These are phyloP conservation scores for Lunularia cruciata DNA, from an alignment of 225 moss, liverwort and hornwort genomes.

Conservation along the genomic window DNA sequence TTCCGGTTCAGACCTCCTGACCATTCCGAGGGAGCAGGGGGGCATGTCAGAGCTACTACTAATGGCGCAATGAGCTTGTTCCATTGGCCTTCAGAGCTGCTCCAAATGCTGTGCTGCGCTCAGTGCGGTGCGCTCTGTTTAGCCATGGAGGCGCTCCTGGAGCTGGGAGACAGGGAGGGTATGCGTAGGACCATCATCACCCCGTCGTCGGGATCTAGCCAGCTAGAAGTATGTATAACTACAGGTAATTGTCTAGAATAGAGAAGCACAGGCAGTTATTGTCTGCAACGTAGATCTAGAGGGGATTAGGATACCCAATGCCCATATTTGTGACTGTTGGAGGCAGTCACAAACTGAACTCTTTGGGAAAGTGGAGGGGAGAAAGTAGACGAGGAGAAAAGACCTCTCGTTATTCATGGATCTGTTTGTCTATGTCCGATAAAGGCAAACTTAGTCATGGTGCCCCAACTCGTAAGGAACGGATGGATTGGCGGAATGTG, in stretches of 20 bases:
- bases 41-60: not conserved
- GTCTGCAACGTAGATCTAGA: not conserved
- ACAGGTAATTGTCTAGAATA: not conserved
- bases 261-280: conserved; percentile 6
- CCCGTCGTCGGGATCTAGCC: not conserved
- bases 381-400: not conserved
- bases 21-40: not conserved
- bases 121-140: not conserved
- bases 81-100: not conserved
- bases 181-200: not conserved
- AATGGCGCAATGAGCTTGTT: not conserved
- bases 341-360: too few relatives aligned
- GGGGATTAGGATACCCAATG: not conserved
- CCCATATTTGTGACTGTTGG: not conserved
- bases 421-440: conserved; percentile 1
- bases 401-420: conserved; percentile 2
- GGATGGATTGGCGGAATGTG: conserved; percentile 4
- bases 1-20: conserved; percentile 2
- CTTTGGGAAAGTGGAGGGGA: too few relatives aligned
- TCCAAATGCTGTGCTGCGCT: not conserved
- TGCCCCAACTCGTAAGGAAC: not conserved
- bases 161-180: not conserved
- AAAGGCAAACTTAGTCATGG: not conserved
- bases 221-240: not conserved
- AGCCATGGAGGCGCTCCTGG: conserved; percentile 4